A percentile compares a stretch with the other conserved stretches of the same genome.
Conservation (phyloP, 129 eudicot genomes). For the Saposhnikovia divaricata region DNA sequence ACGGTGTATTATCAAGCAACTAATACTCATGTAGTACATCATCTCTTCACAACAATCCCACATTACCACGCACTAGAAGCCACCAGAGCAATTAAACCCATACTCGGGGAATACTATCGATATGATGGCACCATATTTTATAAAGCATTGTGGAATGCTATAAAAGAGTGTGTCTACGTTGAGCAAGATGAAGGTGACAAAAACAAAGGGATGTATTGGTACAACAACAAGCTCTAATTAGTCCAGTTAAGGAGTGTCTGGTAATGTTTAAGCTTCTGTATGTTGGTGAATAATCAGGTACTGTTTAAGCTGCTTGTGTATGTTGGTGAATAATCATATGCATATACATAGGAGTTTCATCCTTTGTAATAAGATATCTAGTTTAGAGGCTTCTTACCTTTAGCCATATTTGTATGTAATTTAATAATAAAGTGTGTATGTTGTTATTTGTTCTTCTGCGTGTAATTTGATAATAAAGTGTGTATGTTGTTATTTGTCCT, state of each 20-base stretch:
- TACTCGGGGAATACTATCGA: neutral
- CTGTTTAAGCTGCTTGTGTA: too few species aligned
- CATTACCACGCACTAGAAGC: neutral
- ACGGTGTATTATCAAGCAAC: neutral
- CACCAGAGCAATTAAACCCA: neutral
- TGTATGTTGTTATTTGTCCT: too few species aligned
- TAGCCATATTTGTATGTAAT: too few species aligned
- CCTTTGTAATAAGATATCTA: too few species aligned
- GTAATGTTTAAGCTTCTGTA: too few species aligned
- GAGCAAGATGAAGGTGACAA: neutral
- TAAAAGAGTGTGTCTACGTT: neutral
- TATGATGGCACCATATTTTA: constrained; percentile 1
- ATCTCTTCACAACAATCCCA: constrained; percentile 5
- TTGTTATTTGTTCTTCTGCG: too few species aligned
- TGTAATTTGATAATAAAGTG: too few species aligned
- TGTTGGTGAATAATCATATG: neutral
- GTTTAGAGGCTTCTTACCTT: too few species aligned
- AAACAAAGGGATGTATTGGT: neutral
- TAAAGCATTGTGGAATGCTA: neutral
- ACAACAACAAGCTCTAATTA: neutral
- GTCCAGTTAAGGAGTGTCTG: neutral
- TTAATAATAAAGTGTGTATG: too few species aligned
- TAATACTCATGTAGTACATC: constrained; percentile 1
- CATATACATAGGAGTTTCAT: neutral
- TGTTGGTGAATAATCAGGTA: neutral